Conservation (phyloP, 1,284 basidiomycete species). For the Pterulicium gracile region DNA sequence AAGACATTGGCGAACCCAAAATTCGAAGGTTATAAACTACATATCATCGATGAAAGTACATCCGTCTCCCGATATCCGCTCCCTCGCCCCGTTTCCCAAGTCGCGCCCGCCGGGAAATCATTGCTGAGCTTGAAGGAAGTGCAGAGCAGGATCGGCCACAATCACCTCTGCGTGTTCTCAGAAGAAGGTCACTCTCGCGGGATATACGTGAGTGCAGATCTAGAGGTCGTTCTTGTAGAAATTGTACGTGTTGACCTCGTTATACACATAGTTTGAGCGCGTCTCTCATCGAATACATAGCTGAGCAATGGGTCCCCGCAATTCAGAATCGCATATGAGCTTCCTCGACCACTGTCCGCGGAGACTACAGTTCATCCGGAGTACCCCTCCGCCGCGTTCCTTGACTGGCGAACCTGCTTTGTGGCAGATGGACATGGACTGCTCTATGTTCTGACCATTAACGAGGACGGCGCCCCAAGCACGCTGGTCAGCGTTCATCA, state of each 20-base stretch:
- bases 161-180: constrained; percentile 57
- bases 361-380: constrained; percentile 38
- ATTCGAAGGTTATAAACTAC: constrained; percentile 77
- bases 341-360: constrained; percentile 41
- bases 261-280: constrained; percentile 8
- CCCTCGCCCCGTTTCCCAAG: constrained; percentile 43
- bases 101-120: constrained; percentile 43
- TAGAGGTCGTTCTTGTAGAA: constrained; percentile 51
- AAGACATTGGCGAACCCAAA: constrained; percentile 57
- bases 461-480: constrained; percentile 23
- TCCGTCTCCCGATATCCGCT: constrained; percentile 40
- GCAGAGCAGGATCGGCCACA: constrained; percentile 75
- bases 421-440: constrained; percentile 67
- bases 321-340: constrained; percentile 47
- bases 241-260: constrained; percentile 27
- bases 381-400: constrained; percentile 66
- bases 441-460: constrained; percentile 46
- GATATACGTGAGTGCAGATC: constrained; percentile 64
- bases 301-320: constrained; percentile 28
- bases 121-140: constrained; percentile 73
- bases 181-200: constrained; percentile 29
- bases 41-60: constrained; percentile 44
- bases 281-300: constrained; percentile 12
- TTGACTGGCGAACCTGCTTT: constrained; percentile 40
- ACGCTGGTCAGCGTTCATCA: constrained; percentile 45